phyloP scores from a whole-genome alignment of 306 rosid species.

The Prunus mongolica region DNA sequence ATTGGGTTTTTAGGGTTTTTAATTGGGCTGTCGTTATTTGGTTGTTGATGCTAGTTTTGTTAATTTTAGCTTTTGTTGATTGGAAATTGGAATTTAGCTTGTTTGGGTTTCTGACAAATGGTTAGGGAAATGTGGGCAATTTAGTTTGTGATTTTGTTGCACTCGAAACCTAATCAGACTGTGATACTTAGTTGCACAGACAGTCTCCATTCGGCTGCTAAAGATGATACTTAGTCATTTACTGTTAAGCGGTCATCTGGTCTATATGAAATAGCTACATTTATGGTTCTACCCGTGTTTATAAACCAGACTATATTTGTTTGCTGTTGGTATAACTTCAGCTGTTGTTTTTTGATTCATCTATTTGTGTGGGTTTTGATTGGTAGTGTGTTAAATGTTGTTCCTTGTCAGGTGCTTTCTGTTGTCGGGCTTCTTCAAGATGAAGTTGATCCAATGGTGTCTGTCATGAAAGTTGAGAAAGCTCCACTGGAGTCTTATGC shows the following conservation, averaged over 20 bases:
- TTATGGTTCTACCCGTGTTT: neutral
- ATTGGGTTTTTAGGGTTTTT: constrained; percentile 11
- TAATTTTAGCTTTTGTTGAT: neutral
- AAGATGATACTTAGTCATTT: neutral
- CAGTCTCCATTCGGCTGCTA: too few relatives aligned
- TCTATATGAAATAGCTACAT: neutral
- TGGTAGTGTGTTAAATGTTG: neutral
- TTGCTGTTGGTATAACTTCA: neutral
- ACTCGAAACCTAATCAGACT: too few relatives aligned
- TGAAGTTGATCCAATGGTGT: constrained; percentile 96
- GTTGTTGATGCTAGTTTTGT: neutral
- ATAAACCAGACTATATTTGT: neutral
- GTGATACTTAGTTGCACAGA: too few relatives aligned
- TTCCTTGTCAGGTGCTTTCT: constrained; percentile 69
- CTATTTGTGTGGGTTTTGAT: neutral
- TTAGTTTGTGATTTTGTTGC: neutral
- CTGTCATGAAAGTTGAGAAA: constrained; percentile 91
- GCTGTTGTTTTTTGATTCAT: neutral
- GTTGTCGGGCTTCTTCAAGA: constrained; percentile 99
- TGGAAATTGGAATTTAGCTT: neutral
- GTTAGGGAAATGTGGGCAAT: neutral
- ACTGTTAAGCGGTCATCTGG: neutral
- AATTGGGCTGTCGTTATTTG: neutral
- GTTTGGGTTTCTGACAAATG: neutral
- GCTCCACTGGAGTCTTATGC: constrained; percentile 98